Conservation (phyloP, 1,284 basidiomycete species). For the Trametes hirsuta region DNA sequence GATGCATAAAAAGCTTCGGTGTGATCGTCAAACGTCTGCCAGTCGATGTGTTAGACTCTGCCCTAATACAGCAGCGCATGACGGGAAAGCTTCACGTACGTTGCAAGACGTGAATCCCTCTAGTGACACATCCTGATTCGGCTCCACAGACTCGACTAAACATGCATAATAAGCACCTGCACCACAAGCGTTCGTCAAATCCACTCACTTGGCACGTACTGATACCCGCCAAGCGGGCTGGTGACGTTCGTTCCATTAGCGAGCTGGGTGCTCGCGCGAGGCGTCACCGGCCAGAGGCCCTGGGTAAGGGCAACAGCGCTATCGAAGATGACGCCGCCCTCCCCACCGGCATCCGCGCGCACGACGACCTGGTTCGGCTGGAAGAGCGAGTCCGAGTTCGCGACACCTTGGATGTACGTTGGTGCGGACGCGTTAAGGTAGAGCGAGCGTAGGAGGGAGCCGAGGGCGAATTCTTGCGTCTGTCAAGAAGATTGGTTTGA, state of each 20-base stretch:
- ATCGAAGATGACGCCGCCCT: slow-evolving; percentile 55
- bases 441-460: slow-evolving; percentile 41
- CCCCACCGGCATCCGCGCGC: slow-evolving; percentile 51
- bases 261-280: slow-evolving; percentile 39
- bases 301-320: slow-evolving; percentile 51
- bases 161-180: not conserved
- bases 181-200: not conserved
- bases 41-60: not conserved
- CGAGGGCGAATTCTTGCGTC: slow-evolving; percentile 49
- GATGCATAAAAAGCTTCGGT: slow-evolving; percentile 38
- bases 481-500: slow-evolving; percentile 10
- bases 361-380: slow-evolving; percentile 41
- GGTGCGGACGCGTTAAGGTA: slow-evolving; percentile 44
- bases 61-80: not conserved
- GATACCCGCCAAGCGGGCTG: slow-evolving; percentile 55
- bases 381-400: slow-evolving; percentile 35
- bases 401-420: slow-evolving; percentile 39
- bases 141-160: slow-evolving; percentile 48
- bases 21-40: slow-evolving; percentile 35
- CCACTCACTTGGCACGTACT: slow-evolving; percentile 63
- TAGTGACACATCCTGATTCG: slow-evolving; percentile 44
- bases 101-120: slow-evolving; percentile 51
- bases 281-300: slow-evolving; percentile 48
- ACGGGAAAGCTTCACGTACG: slow-evolving; percentile 28
- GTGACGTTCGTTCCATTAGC: slow-evolving; percentile 53